Conservation (phyloP, 495 filamentous ascomycete genomes). For the Lasiosphaeris hirsuta region DNA sequence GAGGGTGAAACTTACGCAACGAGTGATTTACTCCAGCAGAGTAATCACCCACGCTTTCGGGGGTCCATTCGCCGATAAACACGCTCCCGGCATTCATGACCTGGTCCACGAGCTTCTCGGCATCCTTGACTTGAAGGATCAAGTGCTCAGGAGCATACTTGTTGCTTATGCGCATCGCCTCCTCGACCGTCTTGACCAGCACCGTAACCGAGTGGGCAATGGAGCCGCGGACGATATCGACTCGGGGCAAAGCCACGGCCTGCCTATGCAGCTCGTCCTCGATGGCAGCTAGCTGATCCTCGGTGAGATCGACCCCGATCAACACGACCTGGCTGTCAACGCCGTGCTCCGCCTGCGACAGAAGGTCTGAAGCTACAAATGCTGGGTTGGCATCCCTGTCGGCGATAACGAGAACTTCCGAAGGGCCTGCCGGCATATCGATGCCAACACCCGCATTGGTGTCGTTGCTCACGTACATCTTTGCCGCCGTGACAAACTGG, state of each 20-base stretch:
- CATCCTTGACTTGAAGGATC: constrained; percentile 80
- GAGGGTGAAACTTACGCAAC: constrained; percentile 65
- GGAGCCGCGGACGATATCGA: constrained; percentile 89
- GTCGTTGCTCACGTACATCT: constrained; percentile 96
- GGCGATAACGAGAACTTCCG: constrained; percentile 94
- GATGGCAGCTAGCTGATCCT: constrained; percentile 69
- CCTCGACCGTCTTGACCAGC: constrained; percentile 70
- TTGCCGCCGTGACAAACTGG: constrained; percentile 96
- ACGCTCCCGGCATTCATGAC: constrained; percentile 96
- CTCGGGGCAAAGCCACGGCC: constrained; percentile 81
- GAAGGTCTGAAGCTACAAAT: constrained; percentile 90
- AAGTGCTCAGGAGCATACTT: constrained; percentile 96
- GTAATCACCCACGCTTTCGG: constrained; percentile 96
- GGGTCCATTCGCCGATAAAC: constrained; percentile 93
- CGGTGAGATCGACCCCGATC: constrained; percentile 76
- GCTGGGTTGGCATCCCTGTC: constrained; percentile 86
- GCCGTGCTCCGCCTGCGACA: constrained; percentile 95
- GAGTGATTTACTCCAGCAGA: constrained; percentile 97
- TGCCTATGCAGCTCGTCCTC: constrained; percentile 88
- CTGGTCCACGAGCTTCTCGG: constrained; percentile 64
- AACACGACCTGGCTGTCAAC: constrained; percentile 92
- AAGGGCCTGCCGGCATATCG: constrained; percentile 97
- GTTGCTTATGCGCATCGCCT: constrained; percentile 87
- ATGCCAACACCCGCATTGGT: constrained; percentile 92
- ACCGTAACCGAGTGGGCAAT: constrained; percentile 89